Base-by-base conservation (phyloP, 192 early-diverging fungal species). In the Coemansia sp. region DNA sequence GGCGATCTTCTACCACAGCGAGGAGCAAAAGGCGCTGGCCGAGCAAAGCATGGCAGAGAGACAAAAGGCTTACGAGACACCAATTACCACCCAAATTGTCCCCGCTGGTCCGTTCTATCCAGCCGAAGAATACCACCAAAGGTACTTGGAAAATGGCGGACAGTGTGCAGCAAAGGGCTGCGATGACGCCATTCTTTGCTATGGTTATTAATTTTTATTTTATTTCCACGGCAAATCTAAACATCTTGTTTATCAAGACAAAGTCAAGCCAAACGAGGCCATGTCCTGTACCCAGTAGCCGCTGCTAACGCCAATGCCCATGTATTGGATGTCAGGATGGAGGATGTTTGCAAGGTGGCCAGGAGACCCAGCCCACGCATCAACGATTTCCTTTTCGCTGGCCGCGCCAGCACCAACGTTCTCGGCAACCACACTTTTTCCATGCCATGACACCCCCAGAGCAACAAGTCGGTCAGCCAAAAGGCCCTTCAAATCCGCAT, bases 81-180 rank as follows among this genome's bases (percentile, higher is more conserved):
- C 78, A 2, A 88, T 92, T 53, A 88, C 89, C 52, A 89, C 93
- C 2, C 72, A 92, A 43, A 89, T 98, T 62, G 79, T 85, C 51
- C 85, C 88, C 0, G 88, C 91, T 7, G 84, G 84, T 35, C 76
- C 62, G 30, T 98, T 92, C 77, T 95, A 87, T 71, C 86, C 90
- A 49, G 96, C 92, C 30, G 96, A 96, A 78, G 87, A 83, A 0
- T 89, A 91, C 75, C 93, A 93, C 69, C 92, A 97, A 73, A 75
- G 84, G 51, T 94, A 94, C 56, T 77, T 94, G 60, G 81, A 84
- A 60, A 89, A 85, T 38, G 74, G 84, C 53, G 80, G 84, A 0
- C 84, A 85, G 56, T 77, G 84, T 24, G 76, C 84, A 4, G 16
- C 76, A 58, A 85, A 85, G 68, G 84, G 80, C 10, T 82, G 84